These are phyloP conservation scores for Hymenotorrendiella dingleyae DNA, from an alignment of 2,329 filamentous ascomycete species.

Conservation along the genomic window DNA sequence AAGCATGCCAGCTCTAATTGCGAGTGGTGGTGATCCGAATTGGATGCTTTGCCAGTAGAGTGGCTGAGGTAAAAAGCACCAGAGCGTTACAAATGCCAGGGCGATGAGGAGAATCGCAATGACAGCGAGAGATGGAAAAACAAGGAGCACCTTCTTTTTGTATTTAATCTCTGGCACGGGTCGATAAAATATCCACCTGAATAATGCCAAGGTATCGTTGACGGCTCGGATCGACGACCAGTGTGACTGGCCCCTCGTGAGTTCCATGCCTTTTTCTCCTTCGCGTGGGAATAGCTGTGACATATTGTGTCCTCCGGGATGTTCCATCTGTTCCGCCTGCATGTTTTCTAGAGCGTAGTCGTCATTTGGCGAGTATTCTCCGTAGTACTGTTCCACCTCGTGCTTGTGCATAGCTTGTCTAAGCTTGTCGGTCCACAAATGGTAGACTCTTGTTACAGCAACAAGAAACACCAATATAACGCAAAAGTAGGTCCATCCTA, in stretches of 20 bases:
- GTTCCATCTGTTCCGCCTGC: constrained; percentile 38
- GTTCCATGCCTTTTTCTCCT: constrained; percentile 47
- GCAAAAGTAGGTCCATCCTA: constrained; percentile 86
- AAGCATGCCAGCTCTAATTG: constrained; percentile 85
- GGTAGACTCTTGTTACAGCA: constrained; percentile 68
- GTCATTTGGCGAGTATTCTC: constrained; percentile 44
- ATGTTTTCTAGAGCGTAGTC: constrained; percentile 58
- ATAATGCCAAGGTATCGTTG: constrained; percentile 76
- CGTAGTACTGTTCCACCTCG: constrained; percentile 63
- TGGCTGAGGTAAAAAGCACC: constrained; percentile 81
- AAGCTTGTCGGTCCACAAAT: constrained; percentile 91
- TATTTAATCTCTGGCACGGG: constrained; percentile 70
- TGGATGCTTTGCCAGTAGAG: constrained; percentile 84
- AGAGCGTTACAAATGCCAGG: constrained; percentile 67
- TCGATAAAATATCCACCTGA: constrained; percentile 83
- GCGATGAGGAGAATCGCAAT: constrained; percentile 62
- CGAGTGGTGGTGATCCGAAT: constrained; percentile 81
- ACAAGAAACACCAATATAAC: constrained; percentile 64
- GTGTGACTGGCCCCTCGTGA: constrained; percentile 59
- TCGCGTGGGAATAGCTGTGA: constrained; percentile 67
- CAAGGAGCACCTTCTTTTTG: constrained; percentile 58
- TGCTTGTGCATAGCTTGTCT: constrained; percentile 85
- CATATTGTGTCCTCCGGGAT: constrained; percentile 34
- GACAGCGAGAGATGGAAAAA: constrained; percentile 75
- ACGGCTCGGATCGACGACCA: constrained; percentile 68